Conservation (phyloP, 345 rosid genomes). For the Aquilaria yunnanensis region DNA sequence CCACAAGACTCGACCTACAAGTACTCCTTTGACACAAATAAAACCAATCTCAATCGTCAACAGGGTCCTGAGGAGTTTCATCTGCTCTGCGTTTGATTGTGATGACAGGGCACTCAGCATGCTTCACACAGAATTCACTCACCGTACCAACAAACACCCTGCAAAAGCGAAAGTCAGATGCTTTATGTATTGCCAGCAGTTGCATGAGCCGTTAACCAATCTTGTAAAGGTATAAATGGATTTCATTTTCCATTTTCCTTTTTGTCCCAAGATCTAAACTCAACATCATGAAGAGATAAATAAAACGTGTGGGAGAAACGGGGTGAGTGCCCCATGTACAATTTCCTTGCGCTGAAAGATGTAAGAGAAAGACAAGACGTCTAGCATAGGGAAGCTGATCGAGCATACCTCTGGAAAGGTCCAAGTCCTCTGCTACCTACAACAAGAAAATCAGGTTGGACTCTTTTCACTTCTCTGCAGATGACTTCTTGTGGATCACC, state of each 20-base stretch:
- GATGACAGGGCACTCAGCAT: constrained; percentile 90
- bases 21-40: too few relatives aligned
- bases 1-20: too few relatives aligned
- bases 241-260: too few relatives aligned
- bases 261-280: not conserved
- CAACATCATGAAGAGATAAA: not conserved
- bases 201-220: too few relatives aligned
- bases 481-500: constrained; percentile 89
- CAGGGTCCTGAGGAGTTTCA: constrained; percentile 89
- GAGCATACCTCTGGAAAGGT: constrained; percentile 78
- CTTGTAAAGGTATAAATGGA: too few relatives aligned
- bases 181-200: too few relatives aligned
- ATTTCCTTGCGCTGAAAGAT: too few relatives aligned
- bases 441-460: constrained; percentile 77
- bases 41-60: constrained; percentile 52
- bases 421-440: constrained; percentile 94
- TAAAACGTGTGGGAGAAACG: not conserved
- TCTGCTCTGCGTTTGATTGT: constrained; percentile 77
- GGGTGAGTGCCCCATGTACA: not conserved
- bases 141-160: constrained; percentile 97
- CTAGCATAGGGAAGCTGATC: not conserved
- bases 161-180: constrained; percentile 14
- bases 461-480: constrained; percentile 81
- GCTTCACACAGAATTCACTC: constrained; percentile 94
- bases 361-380: not conserved